phyloP scores from a whole-genome alignment of 306 rosid species.

The Comarum palustre region DNA sequence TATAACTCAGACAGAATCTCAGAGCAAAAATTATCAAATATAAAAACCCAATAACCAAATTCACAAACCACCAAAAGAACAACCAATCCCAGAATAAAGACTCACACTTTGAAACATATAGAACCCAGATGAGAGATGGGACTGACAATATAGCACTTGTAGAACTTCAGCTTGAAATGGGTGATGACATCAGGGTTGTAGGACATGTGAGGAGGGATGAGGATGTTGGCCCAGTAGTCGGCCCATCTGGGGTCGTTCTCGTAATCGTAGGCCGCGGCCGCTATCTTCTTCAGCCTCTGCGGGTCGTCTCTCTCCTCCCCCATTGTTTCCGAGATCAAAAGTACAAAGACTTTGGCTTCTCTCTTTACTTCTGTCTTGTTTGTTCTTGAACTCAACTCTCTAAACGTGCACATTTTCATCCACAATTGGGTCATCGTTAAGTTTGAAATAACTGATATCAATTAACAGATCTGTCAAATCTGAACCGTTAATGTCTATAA shows the following conservation, averaged over 20 bases:
- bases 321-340: conserved; percentile 33
- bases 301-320: conserved; percentile 71
- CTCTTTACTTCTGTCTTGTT: neutral
- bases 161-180: conserved; percentile 92
- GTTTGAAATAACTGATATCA: too few relatives aligned
- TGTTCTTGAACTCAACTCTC: neutral
- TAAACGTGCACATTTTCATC: too few relatives aligned
- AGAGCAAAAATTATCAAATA: neutral
- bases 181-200: conserved; percentile 61
- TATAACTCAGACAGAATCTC: neutral
- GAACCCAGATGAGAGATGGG: too few relatives aligned
- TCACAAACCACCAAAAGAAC: neutral
- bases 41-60: neutral
- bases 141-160: conserved; percentile 69
- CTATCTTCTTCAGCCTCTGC: conserved; percentile 63
- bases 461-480: too few relatives aligned
- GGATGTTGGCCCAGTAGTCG: conserved; percentile 86
- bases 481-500: too few relatives aligned
- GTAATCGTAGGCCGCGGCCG: conserved; percentile 85
- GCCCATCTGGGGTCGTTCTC: conserved; percentile 83
- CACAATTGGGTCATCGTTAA: too few relatives aligned
- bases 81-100: conserved; percentile 3
- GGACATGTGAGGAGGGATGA: conserved; percentile 79
- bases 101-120: too few relatives aligned
- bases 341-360: neutral